A percentile compares a stretch with the other conserved stretches of the same genome.
phyloP scores from a whole-genome alignment of 176 grass and related monocot genomes.

The Lolium multiflorum region DNA sequence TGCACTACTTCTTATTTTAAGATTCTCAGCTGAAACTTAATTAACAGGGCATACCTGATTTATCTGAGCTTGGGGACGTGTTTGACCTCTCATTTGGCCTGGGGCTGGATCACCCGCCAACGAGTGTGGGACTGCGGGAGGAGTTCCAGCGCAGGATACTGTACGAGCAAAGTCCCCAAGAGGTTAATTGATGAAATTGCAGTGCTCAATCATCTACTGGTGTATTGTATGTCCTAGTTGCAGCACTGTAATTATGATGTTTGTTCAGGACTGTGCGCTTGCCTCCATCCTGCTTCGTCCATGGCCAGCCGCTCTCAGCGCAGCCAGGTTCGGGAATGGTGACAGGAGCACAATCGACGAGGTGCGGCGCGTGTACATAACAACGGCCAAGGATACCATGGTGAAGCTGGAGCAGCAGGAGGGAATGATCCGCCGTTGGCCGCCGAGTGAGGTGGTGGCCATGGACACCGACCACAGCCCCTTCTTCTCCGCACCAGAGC shows the following conservation, averaged over 20 bases:
- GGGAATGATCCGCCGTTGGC: conserved; percentile 60
- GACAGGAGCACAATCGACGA: neutral
- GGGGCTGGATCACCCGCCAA: conserved; percentile 43
- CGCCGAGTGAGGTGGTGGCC: conserved; percentile 33
- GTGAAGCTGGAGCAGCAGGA: conserved; percentile 59
- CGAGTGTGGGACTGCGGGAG: conserved; percentile 23
- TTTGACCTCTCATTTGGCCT: conserved; percentile 39
- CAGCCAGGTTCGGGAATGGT: conserved; percentile 4
- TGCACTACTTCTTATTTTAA: neutral
- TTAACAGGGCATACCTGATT: conserved; percentile 54
- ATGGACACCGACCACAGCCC: conserved; percentile 62
- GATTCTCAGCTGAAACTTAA: neutral
- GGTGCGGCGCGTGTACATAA: conserved; percentile 48
- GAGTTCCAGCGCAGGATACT: conserved; percentile 48
- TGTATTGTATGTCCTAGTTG: neutral
- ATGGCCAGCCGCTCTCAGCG: conserved; percentile 27
- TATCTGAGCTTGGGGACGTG: conserved; percentile 47
- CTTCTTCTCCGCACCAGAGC: conserved; percentile 53
- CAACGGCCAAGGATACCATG: conserved; percentile 46
- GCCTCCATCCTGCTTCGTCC: conserved; percentile 58
- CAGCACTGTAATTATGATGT: neutral
- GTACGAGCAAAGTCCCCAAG: conserved; percentile 42
- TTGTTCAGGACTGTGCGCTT: conserved; percentile 48
- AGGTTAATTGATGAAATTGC: conserved; percentile 40
- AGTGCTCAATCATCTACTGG: neutral